Percentiles rank a stretch among this genome's conserved stretches.
phyloP scores from a whole-genome alignment of 1,284 basidiomycete genomes.

The Leccinum pallidistipes region DNA sequence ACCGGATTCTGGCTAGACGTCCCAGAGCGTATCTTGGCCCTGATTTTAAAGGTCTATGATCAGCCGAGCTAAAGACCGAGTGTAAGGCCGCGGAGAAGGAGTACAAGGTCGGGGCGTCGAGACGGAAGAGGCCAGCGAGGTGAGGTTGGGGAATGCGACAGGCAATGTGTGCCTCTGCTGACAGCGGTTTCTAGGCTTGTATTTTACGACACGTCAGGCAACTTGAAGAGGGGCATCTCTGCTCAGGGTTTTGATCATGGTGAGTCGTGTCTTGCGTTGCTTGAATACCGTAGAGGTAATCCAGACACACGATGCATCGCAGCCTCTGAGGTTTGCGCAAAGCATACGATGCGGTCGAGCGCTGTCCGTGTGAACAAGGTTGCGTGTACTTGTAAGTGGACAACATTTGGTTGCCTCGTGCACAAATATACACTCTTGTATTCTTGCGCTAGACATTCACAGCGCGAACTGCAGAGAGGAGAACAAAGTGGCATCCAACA shows the following conservation, averaged over 20 bases:
- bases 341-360: slow-evolving; percentile 63
- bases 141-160: slow-evolving; percentile 37
- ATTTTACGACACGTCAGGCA: slow-evolving; percentile 78
- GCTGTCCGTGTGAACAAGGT: slow-evolving; percentile 71
- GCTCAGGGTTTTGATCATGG: slow-evolving; percentile 85
- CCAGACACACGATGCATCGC: neutral
- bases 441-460: slow-evolving; percentile 52
- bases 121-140: slow-evolving; percentile 78
- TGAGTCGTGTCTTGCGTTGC: slow-evolving; percentile 29
- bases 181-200: slow-evolving; percentile 55
- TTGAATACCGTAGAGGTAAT: neutral
- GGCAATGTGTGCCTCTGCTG: neutral
- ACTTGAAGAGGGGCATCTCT: slow-evolving; percentile 37
- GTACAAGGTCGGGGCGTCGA: slow-evolving; percentile 57
- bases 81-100: slow-evolving; percentile 85
- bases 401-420: neutral
- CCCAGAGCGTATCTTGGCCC: slow-evolving; percentile 51
- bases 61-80: slow-evolving; percentile 76
- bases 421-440: neutral
- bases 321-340: slow-evolving; percentile 47
- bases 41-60: slow-evolving; percentile 18
- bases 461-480: slow-evolving; percentile 63
- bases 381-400: slow-evolving; percentile 66
- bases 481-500: slow-evolving; percentile 68
- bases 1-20: slow-evolving; percentile 88